phyloP scores from a whole-genome alignment of 2,329 filamentous ascomycete genomes.

The Tolypocladium inflatum region DNA sequence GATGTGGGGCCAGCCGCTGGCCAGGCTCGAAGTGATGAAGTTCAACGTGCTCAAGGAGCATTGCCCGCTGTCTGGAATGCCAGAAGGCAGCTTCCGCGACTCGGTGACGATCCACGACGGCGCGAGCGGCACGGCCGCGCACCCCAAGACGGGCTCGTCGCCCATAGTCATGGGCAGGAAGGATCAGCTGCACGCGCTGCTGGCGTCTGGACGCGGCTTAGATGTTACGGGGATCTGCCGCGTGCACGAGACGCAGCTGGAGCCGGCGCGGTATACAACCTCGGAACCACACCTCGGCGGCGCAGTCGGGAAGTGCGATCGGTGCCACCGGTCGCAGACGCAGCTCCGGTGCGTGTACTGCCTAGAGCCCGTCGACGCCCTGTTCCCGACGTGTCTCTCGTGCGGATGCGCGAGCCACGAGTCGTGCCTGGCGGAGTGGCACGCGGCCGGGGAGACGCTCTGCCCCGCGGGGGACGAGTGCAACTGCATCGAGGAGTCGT shows the following conservation, averaged over 20 bases:
- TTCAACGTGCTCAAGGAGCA: constrained; percentile 54
- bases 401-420: constrained; percentile 56
- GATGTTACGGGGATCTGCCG: constrained; percentile 55
- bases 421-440: constrained; percentile 49
- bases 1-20: constrained; percentile 54
- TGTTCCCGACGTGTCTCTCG: constrained; percentile 51
- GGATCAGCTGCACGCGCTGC: constrained; percentile 39
- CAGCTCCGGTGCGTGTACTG: constrained; percentile 56
- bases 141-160: constrained; percentile 31
- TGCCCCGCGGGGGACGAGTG: constrained; percentile 59
- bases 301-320: constrained; percentile 38
- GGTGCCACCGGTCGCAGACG: constrained; percentile 44
- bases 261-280: constrained; percentile 42
- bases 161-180: constrained; percentile 49
- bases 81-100: constrained; percentile 23
- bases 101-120: constrained; percentile 29
- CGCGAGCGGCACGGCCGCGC: constrained; percentile 21
- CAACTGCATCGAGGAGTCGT: constrained; percentile 47
- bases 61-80: constrained; percentile 12
- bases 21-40: constrained; percentile 58
- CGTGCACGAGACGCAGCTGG: constrained; percentile 52
- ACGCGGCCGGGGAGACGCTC: constrained; percentile 42
- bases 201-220: constrained; percentile 45
- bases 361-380: constrained; percentile 47
- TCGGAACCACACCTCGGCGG: constrained; percentile 30